These are phyloP conservation scores for Platanthera guangdongensis DNA, from an alignment of 106 monocot species.

Conservation along the genomic window DNA sequence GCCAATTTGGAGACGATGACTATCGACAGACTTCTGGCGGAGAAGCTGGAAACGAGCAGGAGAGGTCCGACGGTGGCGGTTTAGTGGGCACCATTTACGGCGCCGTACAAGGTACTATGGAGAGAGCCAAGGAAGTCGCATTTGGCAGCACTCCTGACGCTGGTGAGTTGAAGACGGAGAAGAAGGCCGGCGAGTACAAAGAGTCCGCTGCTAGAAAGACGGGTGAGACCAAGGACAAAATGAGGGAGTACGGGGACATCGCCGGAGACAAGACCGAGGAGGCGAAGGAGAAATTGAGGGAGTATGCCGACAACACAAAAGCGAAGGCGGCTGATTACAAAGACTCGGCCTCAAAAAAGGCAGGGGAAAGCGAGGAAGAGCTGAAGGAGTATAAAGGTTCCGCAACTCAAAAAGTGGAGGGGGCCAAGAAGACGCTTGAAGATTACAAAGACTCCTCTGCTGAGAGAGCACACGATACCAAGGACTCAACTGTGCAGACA, in stretches of 20 bases:
- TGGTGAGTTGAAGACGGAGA: background rate
- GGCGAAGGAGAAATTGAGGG: background rate
- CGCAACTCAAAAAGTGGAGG: background rate
- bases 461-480: constrained; percentile 22
- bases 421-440: background rate
- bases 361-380: constrained; percentile 17
- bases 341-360: constrained; percentile 5
- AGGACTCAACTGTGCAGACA: constrained; percentile 11
- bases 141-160: background rate
- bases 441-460: constrained; percentile 2
- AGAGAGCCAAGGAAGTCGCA: constrained; percentile 9
- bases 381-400: background rate
- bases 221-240: background rate
- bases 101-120: constrained; percentile 7
- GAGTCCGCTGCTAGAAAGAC: background rate
- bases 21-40: too few relatives aligned
- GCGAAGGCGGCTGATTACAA: background rate
- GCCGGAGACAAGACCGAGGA: background rate
- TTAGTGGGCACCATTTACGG: constrained; percentile 19
- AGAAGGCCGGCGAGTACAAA: constrained; percentile 4
- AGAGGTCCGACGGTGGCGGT: constrained; percentile 10
- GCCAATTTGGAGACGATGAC: too few relatives aligned
- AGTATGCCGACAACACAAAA: background rate
- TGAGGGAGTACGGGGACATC: background rate
- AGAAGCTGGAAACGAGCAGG: background rate